Evolutionary conservation across 768 basidiomycete genomes (phyloP), one percentile per base, ranked within the genome.

Genomic region (Russula earlei): DNA sequence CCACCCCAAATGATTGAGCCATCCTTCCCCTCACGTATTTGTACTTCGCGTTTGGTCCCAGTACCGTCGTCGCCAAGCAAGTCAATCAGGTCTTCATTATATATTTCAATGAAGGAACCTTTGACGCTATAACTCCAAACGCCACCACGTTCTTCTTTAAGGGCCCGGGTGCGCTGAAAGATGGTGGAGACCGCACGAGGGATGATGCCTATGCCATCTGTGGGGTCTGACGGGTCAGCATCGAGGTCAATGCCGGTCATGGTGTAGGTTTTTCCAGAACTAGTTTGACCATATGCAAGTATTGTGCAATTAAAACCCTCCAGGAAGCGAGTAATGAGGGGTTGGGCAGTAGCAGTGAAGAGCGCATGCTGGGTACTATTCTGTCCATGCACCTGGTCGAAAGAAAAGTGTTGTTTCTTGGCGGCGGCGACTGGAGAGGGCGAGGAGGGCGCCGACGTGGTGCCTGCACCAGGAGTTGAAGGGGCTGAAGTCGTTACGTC

Each of bases 51-150:
- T 55, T 84, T 79, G 11, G 71, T 77, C n/a, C 79, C 83, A 33
- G 71, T 74, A 54, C 90, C 87, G 56, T 88, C 85, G 65, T 83
- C 74, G 53, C 83, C 83, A 50, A 99, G 77, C 49, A 99, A 77
- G 75, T 99, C 96, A 68, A 98, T 90, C 49, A 99, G 81, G 72
- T 99, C 96, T 73, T 99, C 96, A 71, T 99, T 98, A 73, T 99
- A 98, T 51, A 99, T 81, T 77, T 99, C 96, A 61, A 99, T 84
- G 74, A 95, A 99, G 22, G 90, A 92, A 49, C 88, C 88, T 71
- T 90, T 93, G 67, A 92, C 73, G 61, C 69, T 80, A 67, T 76
- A 92, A 56, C 77, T 85, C 91, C 88, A 95, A 40, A 82, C 72
- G 59, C 76, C 76, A 36, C 76, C 82, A 29, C 89, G 83, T 67